Base-by-base conservation (phyloP, 208 protist species). In the Trypanosoma cruzi region DNA sequence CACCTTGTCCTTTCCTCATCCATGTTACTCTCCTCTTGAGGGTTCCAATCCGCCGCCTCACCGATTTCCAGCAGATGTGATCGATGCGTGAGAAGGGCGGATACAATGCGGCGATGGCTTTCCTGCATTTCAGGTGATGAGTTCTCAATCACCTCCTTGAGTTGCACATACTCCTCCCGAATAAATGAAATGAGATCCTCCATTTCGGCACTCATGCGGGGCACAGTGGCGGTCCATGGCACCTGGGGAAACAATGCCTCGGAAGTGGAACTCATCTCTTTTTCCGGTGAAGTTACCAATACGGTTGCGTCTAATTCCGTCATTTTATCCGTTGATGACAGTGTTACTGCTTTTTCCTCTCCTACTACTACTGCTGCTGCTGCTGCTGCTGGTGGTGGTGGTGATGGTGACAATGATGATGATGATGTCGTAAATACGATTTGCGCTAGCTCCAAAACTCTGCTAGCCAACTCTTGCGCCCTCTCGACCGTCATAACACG, bases 131-230 rank as follows among this genome's bases (percentile, higher is more conserved):
- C 72, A 2, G 62, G 68, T 8, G 53, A 69, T 3, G 77, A 76
- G 69, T 81, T 85, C 62, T 85, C 70, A 55, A 90, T 70, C 42
- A 89, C 70, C 16, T 66, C 56, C 37, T 64, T 68, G 20, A 93
- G 40, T 0, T 64, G 53, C 34, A 61, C 37, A 34, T 69, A 64
- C 44, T 90, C 73, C n/a, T 69, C 68, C 32, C 79, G 67, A 36
- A 93, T 14, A 44, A 85, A 75, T 22, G 56, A 20, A 6, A 85
- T 77, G 31, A 90, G 60, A 10, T 87, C 84, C n/a, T 79, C 74
- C 28, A 93, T 79, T 59, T 93, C 87, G 8, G 75, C 66, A 64
- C 54, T 83, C 29, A 75, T 66, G 0, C 58, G 22, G 0, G 81
- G 81, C 1, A 78, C 55, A 3, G 69, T 24, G 18, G 61, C 64